Conservation (phyloP, 1,284 basidiomycete species). For the Microbotryum violaceum region DNA sequence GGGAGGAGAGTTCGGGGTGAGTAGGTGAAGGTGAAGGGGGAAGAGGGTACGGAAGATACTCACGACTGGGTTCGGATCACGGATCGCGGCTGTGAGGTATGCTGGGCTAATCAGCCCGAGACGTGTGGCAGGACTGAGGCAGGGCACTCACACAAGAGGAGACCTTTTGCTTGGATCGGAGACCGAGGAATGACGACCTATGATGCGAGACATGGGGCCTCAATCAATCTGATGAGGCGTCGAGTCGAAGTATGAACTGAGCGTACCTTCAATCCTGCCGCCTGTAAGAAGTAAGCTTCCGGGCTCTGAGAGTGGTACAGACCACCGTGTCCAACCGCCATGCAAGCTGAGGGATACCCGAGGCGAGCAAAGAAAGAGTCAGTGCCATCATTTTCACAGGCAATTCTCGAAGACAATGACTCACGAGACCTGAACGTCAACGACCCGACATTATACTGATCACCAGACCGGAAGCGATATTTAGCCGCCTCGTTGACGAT, state of each 20-base stretch:
- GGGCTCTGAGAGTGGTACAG: conserved; percentile 91
- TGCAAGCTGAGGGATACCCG: conserved; percentile 48
- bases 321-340: conserved; percentile 87
- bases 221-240: background rate
- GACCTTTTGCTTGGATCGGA: conserved; percentile 88
- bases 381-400: background rate
- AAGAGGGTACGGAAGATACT: background rate
- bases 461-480: conserved; percentile 79
- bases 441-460: conserved; percentile 70
- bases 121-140: background rate
- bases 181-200: conserved; percentile 84
- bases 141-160: conserved; percentile 51
- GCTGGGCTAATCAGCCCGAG: background rate
- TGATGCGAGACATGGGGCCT: conserved; percentile 1
- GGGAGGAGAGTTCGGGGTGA: background rate
- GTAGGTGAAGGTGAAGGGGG: background rate
- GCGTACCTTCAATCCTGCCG: conserved; percentile 73
- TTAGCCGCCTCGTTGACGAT: conserved; percentile 95
- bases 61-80: conserved; percentile 85
- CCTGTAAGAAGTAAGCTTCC: conserved; percentile 88
- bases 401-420: conserved; percentile 34
- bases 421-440: conserved; percentile 71
- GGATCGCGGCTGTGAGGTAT: conserved; percentile 54
- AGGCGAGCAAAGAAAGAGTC: background rate
- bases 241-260: background rate